phyloP scores from a whole-genome alignment of 164 flowering plant genomes.

The Chloranthus sessilifolius region DNA sequence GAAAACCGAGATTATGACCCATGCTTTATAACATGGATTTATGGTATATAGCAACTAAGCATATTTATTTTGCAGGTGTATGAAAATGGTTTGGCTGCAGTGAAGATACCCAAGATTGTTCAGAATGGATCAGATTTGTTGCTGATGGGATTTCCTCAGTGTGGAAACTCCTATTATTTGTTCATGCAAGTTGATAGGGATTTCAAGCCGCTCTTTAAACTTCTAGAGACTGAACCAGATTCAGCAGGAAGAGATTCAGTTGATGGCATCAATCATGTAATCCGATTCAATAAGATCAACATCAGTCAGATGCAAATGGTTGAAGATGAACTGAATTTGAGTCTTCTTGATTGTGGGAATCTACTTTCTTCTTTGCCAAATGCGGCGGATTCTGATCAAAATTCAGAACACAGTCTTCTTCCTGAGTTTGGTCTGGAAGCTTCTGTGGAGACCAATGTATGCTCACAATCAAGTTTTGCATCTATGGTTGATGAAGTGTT shows the following conservation, averaged over 20 bases:
- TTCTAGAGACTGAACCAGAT: slow-evolving; percentile 68
- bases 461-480: slow-evolving; percentile 55
- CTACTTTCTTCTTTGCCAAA: slow-evolving; percentile 34
- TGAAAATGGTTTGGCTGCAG: slow-evolving; percentile 62
- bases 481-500: slow-evolving; percentile 84
- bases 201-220: slow-evolving; percentile 67
- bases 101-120: slow-evolving; percentile 57
- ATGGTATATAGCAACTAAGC: too few relatives aligned
- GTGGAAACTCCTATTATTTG: slow-evolving; percentile 78
- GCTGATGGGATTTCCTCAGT: slow-evolving; percentile 88
- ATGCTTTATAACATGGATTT: too few relatives aligned
- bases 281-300: slow-evolving; percentile 62
- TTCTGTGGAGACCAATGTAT: slow-evolving; percentile 28
- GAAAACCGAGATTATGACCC: too few relatives aligned
- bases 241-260: slow-evolving; percentile 35
- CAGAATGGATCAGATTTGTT: slow-evolving; percentile 48
- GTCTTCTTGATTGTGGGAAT: slow-evolving; percentile 50
- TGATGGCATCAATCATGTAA: slow-evolving; percentile 41
- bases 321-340: slow-evolving; percentile 78
- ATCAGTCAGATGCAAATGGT: slow-evolving; percentile 64
- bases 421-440: slow-evolving; percentile 45
- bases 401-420: slow-evolving; percentile 42
- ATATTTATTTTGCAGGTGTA: slow-evolving; percentile 64
- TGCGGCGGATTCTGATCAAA: slow-evolving; percentile 31
- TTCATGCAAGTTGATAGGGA: slow-evolving; percentile 85